phyloP scores from a whole-genome alignment of 2,329 filamentous ascomycete species.

The Aspergillus quadricinctus region DNA sequence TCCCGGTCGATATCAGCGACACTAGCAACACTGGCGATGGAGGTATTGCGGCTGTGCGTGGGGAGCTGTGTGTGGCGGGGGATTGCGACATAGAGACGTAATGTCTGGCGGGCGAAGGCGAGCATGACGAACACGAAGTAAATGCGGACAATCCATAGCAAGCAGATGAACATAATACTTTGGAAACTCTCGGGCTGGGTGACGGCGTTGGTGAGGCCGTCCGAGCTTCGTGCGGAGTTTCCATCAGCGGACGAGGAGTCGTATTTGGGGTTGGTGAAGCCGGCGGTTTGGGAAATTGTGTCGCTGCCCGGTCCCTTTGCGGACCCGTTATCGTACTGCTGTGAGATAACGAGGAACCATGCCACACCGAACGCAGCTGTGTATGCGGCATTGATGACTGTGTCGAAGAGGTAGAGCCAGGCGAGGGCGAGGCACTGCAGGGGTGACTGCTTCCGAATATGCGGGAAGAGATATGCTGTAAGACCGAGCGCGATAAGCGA shows the following conservation, averaged over 20 bases:
- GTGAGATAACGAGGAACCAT: conserved; percentile 76
- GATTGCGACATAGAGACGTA: conserved; percentile 56
- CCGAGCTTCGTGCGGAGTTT: conserved; percentile 36
- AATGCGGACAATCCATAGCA: conserved; percentile 69
- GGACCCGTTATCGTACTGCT: conserved; percentile 47
- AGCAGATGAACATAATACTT: conserved; percentile 70
- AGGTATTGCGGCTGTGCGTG: conserved; percentile 40
- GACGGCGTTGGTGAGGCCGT: conserved; percentile 59
- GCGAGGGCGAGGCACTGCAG: conserved; percentile 77
- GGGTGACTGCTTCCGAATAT: conserved; percentile 73
- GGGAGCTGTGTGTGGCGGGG: conserved; percentile 37
- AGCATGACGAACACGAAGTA: conserved; percentile 85
- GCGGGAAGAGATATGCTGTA: conserved; percentile 67
- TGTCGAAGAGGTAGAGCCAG: conserved; percentile 82
- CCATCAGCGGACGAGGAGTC: conserved; percentile 56
- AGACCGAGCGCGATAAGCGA: conserved; percentile 67
- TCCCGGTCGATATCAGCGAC: conserved; percentile 51
- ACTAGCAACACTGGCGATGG: conserved; percentile 46
- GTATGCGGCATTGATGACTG: conserved; percentile 73
- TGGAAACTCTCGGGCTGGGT: conserved; percentile 64
- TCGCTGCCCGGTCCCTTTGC: conserved; percentile 48
- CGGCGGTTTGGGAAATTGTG: conserved; percentile 59
- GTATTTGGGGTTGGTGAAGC: conserved; percentile 60
- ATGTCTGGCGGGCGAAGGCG: conserved; percentile 71
- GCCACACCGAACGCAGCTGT: conserved; percentile 75